phyloP scores from a whole-genome alignment of 1,139 yeast species.

The Scheffersomyces lignicola region DNA sequence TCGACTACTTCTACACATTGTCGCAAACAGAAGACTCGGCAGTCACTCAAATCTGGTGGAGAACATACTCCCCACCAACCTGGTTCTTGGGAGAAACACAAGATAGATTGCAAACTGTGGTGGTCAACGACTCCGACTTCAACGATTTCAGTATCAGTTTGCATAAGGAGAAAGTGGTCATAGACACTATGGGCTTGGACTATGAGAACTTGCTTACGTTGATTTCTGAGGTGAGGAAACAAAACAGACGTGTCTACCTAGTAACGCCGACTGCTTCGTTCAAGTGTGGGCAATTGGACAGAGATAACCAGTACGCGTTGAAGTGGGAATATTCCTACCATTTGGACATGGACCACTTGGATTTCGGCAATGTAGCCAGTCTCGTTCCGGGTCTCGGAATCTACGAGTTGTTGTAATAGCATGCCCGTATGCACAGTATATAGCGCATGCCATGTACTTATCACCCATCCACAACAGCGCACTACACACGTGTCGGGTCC shows the following conservation, averaged over 20 bases:
- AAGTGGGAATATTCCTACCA: conserved; percentile 52
- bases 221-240: conserved; percentile 9
- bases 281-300: conserved; percentile 14
- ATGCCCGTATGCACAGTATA: too few species aligned
- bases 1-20: conserved; percentile 35
- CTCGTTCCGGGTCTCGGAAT: conserved; percentile 62
- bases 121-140: conserved; percentile 15
- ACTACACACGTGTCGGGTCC: neutral
- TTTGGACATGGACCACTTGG: conserved; percentile 70
- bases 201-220: conserved; percentile 20
- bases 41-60: conserved; percentile 76
- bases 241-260: conserved; percentile 24
- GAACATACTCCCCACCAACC: conserved; percentile 89
- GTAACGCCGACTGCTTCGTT: conserved; percentile 55
- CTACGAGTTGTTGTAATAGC: conserved; percentile 40
- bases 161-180: conserved; percentile 15
- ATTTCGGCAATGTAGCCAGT: conserved; percentile 42
- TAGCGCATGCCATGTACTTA: too few species aligned
- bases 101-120: conserved; percentile 17
- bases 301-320: conserved; percentile 18
- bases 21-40: conserved; percentile 5
- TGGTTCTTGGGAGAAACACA: conserved; percentile 64
- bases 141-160: conserved; percentile 1
- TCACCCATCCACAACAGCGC: neutral
- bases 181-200: conserved; percentile 63